phyloP scores from a whole-genome alignment of 2,329 filamentous ascomycete species.

The Pyricularia sp. region DNA sequence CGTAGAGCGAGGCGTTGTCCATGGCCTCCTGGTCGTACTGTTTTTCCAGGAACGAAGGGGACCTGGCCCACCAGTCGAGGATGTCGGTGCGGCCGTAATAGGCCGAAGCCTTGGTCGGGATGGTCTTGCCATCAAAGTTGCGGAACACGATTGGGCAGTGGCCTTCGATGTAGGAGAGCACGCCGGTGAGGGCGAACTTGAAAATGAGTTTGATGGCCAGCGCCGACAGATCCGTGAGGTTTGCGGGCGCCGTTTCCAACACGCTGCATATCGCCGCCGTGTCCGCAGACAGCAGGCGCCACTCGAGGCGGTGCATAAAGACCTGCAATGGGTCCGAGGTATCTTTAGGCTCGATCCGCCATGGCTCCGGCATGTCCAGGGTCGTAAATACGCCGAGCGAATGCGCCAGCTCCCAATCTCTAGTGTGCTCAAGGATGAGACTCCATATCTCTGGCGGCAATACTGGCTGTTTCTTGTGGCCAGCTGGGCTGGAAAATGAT shows the following conservation, averaged over 20 bases:
- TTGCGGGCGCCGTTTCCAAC: constrained; percentile 60
- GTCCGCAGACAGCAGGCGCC: constrained; percentile 68
- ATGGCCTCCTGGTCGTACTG: constrained; percentile 80
- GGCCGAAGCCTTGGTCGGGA: constrained; percentile 80
- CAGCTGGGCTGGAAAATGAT: constrained; percentile 23
- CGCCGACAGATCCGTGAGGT: constrained; percentile 63
- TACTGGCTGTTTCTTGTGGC: constrained; percentile 26
- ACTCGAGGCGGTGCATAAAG: constrained; percentile 73
- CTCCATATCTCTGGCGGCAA: constrained; percentile 86
- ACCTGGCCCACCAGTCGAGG: constrained; percentile 84
- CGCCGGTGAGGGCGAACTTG: constrained; percentile 75
- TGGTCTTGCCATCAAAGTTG: constrained; percentile 73
- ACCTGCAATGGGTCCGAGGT: constrained; percentile 57
- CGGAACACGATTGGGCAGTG: constrained; percentile 68
- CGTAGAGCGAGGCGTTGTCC: constrained; percentile 77
- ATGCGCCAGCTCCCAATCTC: constrained; percentile 85
- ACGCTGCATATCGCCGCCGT: constrained; percentile 64
- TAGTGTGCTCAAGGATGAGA: constrained; percentile 72
- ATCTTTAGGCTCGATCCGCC: constrained; percentile 50
- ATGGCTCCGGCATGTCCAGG: constrained; percentile 57
- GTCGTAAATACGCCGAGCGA: constrained; percentile 74
- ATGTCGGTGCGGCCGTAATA: constrained; percentile 80
- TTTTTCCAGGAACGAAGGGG: constrained; percentile 72
- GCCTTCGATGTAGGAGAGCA: constrained; percentile 59
- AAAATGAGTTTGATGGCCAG: constrained; percentile 83